Base-by-base conservation (phyloP, 2,329 filamentous ascomycete species). In the Epicoccum nigrum region DNA sequence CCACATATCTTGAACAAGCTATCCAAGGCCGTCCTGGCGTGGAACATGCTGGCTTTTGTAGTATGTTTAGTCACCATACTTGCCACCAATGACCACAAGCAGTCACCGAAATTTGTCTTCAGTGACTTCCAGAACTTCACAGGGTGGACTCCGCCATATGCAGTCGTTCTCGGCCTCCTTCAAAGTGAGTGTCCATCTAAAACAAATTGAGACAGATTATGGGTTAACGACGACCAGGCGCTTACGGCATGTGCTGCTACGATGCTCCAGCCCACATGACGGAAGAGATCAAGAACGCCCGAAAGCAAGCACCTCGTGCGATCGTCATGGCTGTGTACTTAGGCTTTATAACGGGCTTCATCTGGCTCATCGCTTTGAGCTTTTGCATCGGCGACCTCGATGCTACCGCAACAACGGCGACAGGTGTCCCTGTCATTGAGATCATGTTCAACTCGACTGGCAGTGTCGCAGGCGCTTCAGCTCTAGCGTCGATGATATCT, bases 41-140 rank as follows among this genome's bases (percentile, higher is more conserved):
- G 81, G 77, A 85, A 84, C 50, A 74, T 84, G 23, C 56, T 69
- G 4, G 76, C 80, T 3, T 84, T 84, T 50, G 56, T 83, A 20
- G 73, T 81, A 25, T 77, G 81, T 33, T 72, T 81, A 31, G 73
- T 81, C 44, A 79, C 77, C 0, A 78, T 84, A 28, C 73, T 84
- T 7, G 79, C 80, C 2, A 77, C 71, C 15, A 83, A 83, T 53
- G 76, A 80, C 28, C 71, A 83, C 60, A 83, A 83, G 53, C 79
- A 83, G 55, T 69, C 77, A 0, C 74, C 81, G 2, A 75, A 74
- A 19, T 84, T 84, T 56, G 82, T 85, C 7, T 84, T 84, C 61
- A 60, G 63, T 13, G 77, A 81, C 20, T 83, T 83, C 52, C 77
- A 82, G 45, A 83, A 83, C 54, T 74, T 76, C 31, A 81, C 80